Conservation (phyloP, 164 flowering plant genomes). For the Taxillus chinensis region DNA sequence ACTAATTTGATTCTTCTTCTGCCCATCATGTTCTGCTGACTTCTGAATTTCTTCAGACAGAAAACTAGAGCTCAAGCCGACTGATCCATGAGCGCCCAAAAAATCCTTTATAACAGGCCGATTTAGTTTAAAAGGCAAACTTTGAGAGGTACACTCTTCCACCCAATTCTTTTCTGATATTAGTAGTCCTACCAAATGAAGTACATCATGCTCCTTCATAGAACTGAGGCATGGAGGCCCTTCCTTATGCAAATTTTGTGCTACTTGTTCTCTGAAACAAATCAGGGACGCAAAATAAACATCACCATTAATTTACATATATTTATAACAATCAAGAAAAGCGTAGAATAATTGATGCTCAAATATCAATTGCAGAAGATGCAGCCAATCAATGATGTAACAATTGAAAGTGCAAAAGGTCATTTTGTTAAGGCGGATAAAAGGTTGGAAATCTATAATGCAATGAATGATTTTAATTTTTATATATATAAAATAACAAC, state of each 20-base stretch:
- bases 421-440: too few species aligned
- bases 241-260: background rate
- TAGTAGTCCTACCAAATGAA: background rate
- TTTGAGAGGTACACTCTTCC: background rate
- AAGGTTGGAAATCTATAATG: too few species aligned
- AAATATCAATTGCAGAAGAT: too few species aligned
- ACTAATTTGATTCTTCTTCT: constrained; percentile 12
- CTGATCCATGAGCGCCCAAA: background rate
- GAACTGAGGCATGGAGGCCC: background rate
- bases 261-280: background rate
- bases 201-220: background rate
- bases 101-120: background rate
- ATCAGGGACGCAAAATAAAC: background rate
- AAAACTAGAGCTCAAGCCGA: background rate
- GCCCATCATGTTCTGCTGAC: constrained; percentile 12
- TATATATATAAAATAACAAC: too few species aligned
- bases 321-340: too few species aligned
- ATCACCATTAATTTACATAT: background rate
- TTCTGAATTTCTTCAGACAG: constrained; percentile 11
- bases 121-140: background rate
- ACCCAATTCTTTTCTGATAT: background rate
- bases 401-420: too few species aligned
- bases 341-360: too few species aligned
- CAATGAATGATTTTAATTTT: too few species aligned
- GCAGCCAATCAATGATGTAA: too few species aligned